phyloP scores from a whole-genome alignment of 495 filamentous ascomycete species.

The Trichocladium uniseriatum region DNA sequence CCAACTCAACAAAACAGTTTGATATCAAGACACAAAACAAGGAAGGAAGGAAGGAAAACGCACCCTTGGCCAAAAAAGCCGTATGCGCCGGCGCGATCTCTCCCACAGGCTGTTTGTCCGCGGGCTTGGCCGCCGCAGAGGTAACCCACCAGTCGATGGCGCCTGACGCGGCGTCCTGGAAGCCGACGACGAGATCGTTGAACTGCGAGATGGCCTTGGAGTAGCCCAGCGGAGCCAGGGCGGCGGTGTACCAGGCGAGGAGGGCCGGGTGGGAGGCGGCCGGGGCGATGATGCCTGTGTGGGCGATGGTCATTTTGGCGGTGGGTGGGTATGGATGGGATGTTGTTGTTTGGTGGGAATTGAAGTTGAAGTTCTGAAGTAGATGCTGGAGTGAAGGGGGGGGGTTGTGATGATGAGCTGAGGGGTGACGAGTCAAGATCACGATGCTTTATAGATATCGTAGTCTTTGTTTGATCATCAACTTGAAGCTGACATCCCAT shows the following conservation, averaged over 20 bases:
- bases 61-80: slow-evolving; percentile 16
- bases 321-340: background rate
- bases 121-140: background rate
- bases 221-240: slow-evolving; percentile 21
- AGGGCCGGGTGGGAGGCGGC: background rate
- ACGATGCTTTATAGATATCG: too few relatives aligned
- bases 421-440: too few relatives aligned
- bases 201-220: background rate
- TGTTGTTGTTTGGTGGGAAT: background rate
- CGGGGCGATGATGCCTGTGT: slow-evolving; percentile 16
- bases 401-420: background rate
- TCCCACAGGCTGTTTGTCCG: background rate
- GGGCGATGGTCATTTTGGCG: slow-evolving; percentile 18
- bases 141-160: slow-evolving; percentile 16
- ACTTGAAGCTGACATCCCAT: too few relatives aligned
- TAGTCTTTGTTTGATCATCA: background rate
- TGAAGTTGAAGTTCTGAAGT: background rate
- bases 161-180: slow-evolving; percentile 6
- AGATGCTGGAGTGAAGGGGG: too few relatives aligned
- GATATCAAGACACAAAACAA: background rate
- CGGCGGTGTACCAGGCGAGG: slow-evolving; percentile 15
- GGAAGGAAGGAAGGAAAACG: background rate
- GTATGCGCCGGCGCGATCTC: slow-evolving; percentile 5
- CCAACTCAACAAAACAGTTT: too few relatives aligned
- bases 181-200: slow-evolving; percentile 15